Evolutionary conservation across 257 asterid species (phyloP).

Genomic region (Sherardia arvensis): DNA sequence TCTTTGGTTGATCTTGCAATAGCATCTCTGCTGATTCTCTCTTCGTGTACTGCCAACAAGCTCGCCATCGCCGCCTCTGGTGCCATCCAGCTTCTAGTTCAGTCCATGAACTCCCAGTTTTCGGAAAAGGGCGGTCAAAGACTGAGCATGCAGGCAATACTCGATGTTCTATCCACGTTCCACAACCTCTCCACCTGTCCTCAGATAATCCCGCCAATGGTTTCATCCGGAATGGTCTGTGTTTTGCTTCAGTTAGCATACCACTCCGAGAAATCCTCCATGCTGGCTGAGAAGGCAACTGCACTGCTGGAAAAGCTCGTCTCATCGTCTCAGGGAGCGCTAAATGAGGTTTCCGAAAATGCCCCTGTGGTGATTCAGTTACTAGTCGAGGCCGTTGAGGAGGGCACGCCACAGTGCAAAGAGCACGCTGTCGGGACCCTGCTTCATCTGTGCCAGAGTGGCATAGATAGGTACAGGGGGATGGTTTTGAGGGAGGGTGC

Average conservation of each 20-base stretch:
- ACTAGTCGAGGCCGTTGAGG: slow-evolving; percentile 72
- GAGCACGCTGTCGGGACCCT: slow-evolving; percentile 61
- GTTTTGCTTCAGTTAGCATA: slow-evolving; percentile 29
- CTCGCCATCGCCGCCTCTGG: slow-evolving; percentile 54
- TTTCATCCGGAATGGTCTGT: slow-evolving; percentile 33
- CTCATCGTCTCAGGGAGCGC: slow-evolving; percentile 41
- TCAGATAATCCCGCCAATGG: slow-evolving; percentile 34
- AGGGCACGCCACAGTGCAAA: slow-evolving; percentile 47
- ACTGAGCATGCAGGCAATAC: slow-evolving; percentile 41
- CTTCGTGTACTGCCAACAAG: slow-evolving; percentile 61
- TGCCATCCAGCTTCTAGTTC: slow-evolving; percentile 36
- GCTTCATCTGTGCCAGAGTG: slow-evolving; percentile 40
- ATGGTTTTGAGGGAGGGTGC: slow-evolving; percentile 72
- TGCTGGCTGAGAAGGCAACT: slow-evolving; percentile 49
- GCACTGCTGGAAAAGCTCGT: slow-evolving; percentile 47
- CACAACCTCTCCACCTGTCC: slow-evolving; percentile 57
- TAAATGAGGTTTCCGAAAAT: slow-evolving; percentile 45
- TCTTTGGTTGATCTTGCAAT: slow-evolving; percentile 38
- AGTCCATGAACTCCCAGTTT: slow-evolving; percentile 30
- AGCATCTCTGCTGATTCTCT: slow-evolving; percentile 55
- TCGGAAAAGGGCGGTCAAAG: slow-evolving; percentile 7
- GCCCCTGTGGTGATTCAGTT: slow-evolving; percentile 31
- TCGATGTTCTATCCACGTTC: slow-evolving; percentile 50
- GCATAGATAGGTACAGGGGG: slow-evolving; percentile 58
- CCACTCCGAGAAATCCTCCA: slow-evolving; percentile 36